A percentile compares a stretch with the other conserved stretches of the same genome.
These are phyloP conservation scores for Mrakia frigida DNA, from an alignment of 768 basidiomycete genomes.

Conservation along the genomic window DNA sequence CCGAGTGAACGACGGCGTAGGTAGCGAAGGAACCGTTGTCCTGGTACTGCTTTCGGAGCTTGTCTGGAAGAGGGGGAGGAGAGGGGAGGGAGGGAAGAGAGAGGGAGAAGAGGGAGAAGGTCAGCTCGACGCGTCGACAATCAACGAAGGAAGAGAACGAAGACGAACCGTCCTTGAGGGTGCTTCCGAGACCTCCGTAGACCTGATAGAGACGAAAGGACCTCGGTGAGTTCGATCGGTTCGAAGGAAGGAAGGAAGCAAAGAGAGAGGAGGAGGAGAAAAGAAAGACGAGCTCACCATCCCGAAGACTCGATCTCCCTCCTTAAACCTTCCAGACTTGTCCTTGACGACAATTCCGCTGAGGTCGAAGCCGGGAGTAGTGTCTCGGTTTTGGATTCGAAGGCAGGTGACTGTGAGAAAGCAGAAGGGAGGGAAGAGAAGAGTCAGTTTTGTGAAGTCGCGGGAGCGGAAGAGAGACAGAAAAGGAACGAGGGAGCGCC, in stretches of 20 bases:
- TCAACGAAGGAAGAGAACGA: too few relatives aligned
- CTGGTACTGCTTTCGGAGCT: neutral
- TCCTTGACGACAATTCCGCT: neutral
- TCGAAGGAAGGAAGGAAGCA: neutral
- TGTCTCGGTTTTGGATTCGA: neutral
- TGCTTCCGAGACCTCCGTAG: neutral
- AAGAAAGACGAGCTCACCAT: too few relatives aligned
- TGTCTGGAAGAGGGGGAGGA: too few relatives aligned
- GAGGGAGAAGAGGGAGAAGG: neutral
- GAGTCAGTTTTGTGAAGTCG: too few relatives aligned
- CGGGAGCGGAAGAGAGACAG: too few relatives aligned
- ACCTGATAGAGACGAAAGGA: neutral
- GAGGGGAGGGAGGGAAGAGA: neutral
- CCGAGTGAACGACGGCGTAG: neutral
- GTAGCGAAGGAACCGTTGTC: neutral
- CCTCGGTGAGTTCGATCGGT: too few relatives aligned
- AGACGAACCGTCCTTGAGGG: neutral
- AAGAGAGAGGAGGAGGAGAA: too few relatives aligned
- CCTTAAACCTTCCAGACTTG: neutral
- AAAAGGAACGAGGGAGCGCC: neutral
- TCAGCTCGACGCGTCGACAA: too few relatives aligned
- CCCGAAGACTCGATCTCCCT: neutral
- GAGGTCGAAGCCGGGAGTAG: neutral
- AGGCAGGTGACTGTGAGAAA: neutral
- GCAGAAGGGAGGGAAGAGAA: neutral